Conservation (phyloP, 1,284 basidiomycete genomes). For the Fomitopsis schrenkii region DNA sequence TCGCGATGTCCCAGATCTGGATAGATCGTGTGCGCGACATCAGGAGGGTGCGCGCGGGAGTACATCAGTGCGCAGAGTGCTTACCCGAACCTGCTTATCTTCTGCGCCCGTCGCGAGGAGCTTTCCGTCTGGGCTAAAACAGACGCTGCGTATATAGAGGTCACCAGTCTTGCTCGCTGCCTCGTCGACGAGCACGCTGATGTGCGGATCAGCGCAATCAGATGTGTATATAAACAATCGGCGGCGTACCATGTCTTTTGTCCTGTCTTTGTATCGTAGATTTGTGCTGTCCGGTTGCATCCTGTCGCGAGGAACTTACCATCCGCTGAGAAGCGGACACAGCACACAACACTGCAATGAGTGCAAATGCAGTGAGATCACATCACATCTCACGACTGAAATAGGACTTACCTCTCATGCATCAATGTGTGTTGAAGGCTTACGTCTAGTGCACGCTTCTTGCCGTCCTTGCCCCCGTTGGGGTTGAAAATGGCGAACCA, state of each 20-base stretch:
- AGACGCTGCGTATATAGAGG: conserved; percentile 66
- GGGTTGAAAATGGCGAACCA: conserved; percentile 97
- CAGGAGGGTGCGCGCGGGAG: neutral
- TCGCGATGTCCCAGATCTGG: conserved; percentile 82
- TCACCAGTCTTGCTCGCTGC: conserved; percentile 49
- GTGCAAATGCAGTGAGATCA: neutral
- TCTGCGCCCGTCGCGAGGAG: conserved; percentile 68
- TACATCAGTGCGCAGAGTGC: conserved; percentile 15
- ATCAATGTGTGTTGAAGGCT: conserved; percentile 84
- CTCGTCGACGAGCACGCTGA: conserved; percentile 56
- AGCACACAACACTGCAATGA: conserved; percentile 42
- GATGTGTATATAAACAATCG: neutral
- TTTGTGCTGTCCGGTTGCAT: conserved; percentile 87
- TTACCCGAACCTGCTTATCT: conserved; percentile 63
- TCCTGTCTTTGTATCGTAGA: conserved; percentile 87
- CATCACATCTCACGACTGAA: neutral
- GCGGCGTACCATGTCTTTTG: conserved; percentile 63
- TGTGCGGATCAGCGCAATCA: neutral
- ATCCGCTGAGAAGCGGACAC: conserved; percentile 87
- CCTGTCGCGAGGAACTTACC: conserved; percentile 88
- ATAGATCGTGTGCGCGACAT: neutral
- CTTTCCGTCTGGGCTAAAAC: conserved; percentile 67
- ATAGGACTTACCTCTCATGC: conserved; percentile 77
- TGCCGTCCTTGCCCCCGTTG: conserved; percentile 39
- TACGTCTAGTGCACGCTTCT: conserved; percentile 83